Evolutionary conservation across 768 basidiomycete genomes (phyloP).

Genomic region (Tylopilus sp.): DNA sequence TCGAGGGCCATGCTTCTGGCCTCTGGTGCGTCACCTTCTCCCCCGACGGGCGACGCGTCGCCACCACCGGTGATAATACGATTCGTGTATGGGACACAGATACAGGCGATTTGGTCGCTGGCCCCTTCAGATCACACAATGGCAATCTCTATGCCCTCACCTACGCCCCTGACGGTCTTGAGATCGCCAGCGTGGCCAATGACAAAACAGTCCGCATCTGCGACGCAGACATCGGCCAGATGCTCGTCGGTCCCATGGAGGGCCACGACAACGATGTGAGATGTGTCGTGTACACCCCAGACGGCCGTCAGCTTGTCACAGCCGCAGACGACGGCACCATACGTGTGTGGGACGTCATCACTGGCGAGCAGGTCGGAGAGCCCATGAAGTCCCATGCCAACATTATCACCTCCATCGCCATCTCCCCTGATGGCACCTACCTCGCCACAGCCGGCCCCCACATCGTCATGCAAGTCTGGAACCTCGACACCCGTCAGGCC

Average conservation of each 20-base stretch:
- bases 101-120: slow-evolving; percentile 23
- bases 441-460: slow-evolving; percentile 33
- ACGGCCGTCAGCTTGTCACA: slow-evolving; percentile 27
- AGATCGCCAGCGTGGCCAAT: slow-evolving; percentile 29
- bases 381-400: slow-evolving; percentile 28
- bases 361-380: slow-evolving; percentile 29
- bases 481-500: slow-evolving; percentile 21
- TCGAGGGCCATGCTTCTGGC: slow-evolving; percentile 24
- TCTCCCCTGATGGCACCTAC: slow-evolving; percentile 29
- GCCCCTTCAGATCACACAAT: slow-evolving; percentile 30
- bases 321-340: slow-evolving; percentile 30
- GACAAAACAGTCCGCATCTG: slow-evolving; percentile 32
- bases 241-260: slow-evolving; percentile 23
- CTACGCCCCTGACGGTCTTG: slow-evolving; percentile 33
- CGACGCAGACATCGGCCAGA: slow-evolving; percentile 37
- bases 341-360: slow-evolving; percentile 29
- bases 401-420: slow-evolving; percentile 30
- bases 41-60: slow-evolving; percentile 29
- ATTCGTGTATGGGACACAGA: slow-evolving; percentile 32
- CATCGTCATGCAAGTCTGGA: slow-evolving; percentile 30
- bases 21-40: slow-evolving; percentile 32
- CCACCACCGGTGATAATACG: slow-evolving; percentile 32
- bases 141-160: slow-evolving; percentile 36
- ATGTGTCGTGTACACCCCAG: slow-evolving; percentile 30
- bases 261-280: slow-evolving; percentile 28